Evolutionary conservation across 2,329 filamentous ascomycete species (phyloP).

Genomic region (Colletotrichum liriopes): DNA sequence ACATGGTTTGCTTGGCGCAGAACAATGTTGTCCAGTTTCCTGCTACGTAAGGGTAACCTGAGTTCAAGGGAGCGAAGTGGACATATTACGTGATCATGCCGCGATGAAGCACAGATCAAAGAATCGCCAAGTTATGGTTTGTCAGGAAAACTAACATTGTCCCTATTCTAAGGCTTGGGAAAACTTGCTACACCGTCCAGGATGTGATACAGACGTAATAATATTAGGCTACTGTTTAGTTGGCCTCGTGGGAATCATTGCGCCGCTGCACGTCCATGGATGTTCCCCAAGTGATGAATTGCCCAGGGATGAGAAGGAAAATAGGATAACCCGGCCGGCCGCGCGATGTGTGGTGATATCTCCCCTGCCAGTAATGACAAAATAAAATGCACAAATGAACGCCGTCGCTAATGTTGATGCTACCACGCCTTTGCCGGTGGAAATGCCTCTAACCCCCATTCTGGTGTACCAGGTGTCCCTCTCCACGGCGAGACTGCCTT

Average conservation of each 20-base stretch:
- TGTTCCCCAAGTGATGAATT: constrained; percentile 5
- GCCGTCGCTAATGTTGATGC: constrained; percentile 58
- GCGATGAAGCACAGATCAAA: not conserved
- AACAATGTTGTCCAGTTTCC: not conserved
- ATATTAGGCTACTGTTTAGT: constrained; percentile 29
- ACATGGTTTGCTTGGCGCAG: not conserved
- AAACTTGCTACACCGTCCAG: constrained; percentile 6
- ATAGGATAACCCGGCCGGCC: not conserved
- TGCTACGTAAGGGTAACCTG: constrained; percentile 17
- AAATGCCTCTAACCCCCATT: constrained; percentile 24
- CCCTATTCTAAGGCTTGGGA: not conserved
- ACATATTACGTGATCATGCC: constrained; percentile 12
- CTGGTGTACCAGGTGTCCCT: constrained; percentile 1
- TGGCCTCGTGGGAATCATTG: constrained; percentile 27
- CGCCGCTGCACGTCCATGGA: constrained; percentile 11
- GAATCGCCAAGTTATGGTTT: not conserved
- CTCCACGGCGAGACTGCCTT: constrained; percentile 29
- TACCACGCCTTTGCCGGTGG: constrained; percentile 34
- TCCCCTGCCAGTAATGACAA: constrained; percentile 19
- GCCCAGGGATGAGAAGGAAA: not conserved
- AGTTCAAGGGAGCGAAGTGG: not conserved
- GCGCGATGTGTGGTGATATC: not conserved
- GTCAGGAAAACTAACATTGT: not conserved
- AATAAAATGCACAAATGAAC: constrained; percentile 47
- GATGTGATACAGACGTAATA: constrained; percentile 23